Base-by-base conservation (phyloP, 768 basidiomycete species). In the Tricholomella constricta region DNA sequence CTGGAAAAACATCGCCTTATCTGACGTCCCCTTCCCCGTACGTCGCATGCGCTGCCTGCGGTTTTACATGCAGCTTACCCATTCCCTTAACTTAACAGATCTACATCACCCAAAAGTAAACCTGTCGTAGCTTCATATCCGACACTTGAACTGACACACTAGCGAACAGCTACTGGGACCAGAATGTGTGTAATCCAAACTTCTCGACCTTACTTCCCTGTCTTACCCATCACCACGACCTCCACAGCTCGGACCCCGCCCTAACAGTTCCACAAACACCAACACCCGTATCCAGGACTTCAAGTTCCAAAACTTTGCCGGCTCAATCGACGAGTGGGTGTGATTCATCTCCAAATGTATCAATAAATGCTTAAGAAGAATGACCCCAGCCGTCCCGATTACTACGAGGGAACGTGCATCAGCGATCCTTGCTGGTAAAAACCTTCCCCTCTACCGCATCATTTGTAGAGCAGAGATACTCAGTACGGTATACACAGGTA, bases 101-200 rank as follows among this genome's bases (percentile, higher is more conserved):
- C 29, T 83, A 79, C 56, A 68, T 83, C 14, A 85, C 83, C 1
- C 84, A 85, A 63, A 86, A 84, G 82, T 83, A 62, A 52, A 73
- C 59, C 11, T 7, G 6, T 4, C 6, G 9, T 15, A 9, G 2
- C n/a, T 32, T 19, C 14, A 3, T 9, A 2, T 23, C 25, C 25
- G 23, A 23, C n/a, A 49, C 41, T 17, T 9, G 19, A 17, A 20
- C 27, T 47, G n/a, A 52, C 20, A 0, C 12, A 35, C 23, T 34
- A 3, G 20, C 14, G 7, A n/a, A 29, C 38, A 86, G 83, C 66
- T 86, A 86, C 58, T 83, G 80, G 81, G 82, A 86, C 54, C 83
- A 85, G 65, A 74, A 69, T 14, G 80, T 80, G n/a, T n/a, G n/a
- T n/a, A n/a, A n/a, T n/a, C n/a, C n/a, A 60, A 46, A 71, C 65